phyloP scores from a whole-genome alignment of 129 eudicot species.

The Logfia minima region DNA sequence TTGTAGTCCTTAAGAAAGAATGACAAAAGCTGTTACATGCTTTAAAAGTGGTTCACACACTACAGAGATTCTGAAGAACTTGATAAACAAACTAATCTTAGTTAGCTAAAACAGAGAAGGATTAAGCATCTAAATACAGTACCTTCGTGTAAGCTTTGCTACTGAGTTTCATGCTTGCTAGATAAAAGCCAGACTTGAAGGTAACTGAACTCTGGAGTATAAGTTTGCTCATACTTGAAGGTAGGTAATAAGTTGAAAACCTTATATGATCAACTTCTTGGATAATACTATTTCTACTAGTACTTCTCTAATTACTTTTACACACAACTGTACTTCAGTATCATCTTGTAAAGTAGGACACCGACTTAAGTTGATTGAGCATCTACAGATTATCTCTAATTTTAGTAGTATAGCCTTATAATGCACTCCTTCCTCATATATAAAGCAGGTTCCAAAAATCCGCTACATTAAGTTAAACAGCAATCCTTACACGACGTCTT shows the following conservation, averaged over 20 bases:
- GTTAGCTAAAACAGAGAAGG: slow-evolving; percentile 2
- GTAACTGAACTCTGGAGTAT: background rate
- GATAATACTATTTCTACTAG: background rate
- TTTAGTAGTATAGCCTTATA: background rate
- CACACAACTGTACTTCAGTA: background rate
- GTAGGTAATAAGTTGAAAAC: background rate
- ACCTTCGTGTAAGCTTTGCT: background rate
- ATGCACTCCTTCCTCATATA: slow-evolving; percentile 3
- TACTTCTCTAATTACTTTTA: background rate
- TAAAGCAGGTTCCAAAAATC: background rate
- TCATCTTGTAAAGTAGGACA: slow-evolving; percentile 10
- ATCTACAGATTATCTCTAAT: background rate
- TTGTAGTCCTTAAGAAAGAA: background rate
- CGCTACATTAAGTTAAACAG: slow-evolving; percentile 1
- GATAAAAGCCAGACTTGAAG: background rate
- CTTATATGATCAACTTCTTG: slow-evolving; percentile 1
- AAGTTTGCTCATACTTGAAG: background rate
- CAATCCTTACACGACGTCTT: slow-evolving; percentile 10
- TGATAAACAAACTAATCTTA: slow-evolving; percentile 14
- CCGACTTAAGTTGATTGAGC: background rate
- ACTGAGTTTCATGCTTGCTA: background rate
- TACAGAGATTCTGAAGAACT: background rate
- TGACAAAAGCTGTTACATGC: background rate
- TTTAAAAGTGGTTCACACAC: background rate
- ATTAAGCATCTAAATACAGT: background rate